These are phyloP conservation scores for Globisporangium middletonii DNA, from an alignment of 352 stramenopile genomes.

Conservation along the genomic window DNA sequence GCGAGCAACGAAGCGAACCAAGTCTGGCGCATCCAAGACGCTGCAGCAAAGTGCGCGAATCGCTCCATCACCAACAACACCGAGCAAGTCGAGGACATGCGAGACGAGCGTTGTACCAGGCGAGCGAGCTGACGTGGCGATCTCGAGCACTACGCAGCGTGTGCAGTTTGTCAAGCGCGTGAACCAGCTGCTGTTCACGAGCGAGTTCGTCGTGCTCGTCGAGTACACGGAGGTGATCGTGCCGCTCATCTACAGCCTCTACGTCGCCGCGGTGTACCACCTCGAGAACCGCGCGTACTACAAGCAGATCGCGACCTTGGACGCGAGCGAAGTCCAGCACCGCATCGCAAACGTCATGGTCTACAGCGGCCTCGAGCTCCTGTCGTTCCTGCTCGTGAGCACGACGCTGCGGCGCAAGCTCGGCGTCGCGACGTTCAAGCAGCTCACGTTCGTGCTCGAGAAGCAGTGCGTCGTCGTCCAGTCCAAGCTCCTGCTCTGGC, in stretches of 20 bases:
- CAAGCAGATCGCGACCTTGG: neutral
- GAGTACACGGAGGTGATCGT: slow-evolving; percentile 15
- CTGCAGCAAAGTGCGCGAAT: neutral
- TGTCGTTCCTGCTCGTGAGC: slow-evolving; percentile 27
- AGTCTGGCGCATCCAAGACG: neutral
- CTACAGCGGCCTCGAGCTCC: slow-evolving; percentile 29
- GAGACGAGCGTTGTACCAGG: neutral
- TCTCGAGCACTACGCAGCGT: neutral
- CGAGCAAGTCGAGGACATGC: neutral
- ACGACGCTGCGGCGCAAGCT: slow-evolving; percentile 17
- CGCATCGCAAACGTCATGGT: slow-evolving; percentile 17
- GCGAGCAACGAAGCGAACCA: neutral
- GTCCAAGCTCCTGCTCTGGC: slow-evolving; percentile 30
- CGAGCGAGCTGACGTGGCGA: no score
- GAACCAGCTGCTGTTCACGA: slow-evolving; percentile 6
- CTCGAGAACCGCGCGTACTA: slow-evolving; percentile 7
- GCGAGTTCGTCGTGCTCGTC: slow-evolving; percentile 17
- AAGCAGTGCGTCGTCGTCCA: slow-evolving; percentile 26
- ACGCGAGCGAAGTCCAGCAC: neutral
- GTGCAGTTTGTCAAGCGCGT: neutral
- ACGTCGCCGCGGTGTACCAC: neutral
- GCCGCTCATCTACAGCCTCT: slow-evolving; percentile 12
- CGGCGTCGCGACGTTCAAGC: slow-evolving; percentile 15
- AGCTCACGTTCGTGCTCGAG: slow-evolving; percentile 29
- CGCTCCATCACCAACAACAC: neutral